Evolutionary conservation across 176 grass and related monocot species (phyloP).

Genomic region (Lolium rigidum): DNA sequence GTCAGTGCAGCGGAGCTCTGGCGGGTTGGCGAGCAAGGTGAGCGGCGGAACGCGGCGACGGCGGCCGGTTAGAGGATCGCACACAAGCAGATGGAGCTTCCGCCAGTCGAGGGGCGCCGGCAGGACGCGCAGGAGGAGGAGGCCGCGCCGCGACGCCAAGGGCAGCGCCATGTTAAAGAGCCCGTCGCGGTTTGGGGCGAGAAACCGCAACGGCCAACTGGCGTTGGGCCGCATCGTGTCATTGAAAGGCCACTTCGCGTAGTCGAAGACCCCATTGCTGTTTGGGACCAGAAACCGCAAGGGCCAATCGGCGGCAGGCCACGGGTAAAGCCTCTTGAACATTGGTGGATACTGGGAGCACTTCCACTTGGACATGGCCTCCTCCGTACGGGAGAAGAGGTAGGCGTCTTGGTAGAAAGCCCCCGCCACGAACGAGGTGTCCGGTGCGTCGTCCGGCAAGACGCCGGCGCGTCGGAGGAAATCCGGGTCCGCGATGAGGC

Average conservation of each 20-base stretch:
- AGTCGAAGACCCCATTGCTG: background rate
- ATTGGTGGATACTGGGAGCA: no score
- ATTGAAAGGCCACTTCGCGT: background rate
- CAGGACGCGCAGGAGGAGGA: background rate
- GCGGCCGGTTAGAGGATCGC: no score
- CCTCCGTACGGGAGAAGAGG: background rate
- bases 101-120: background rate
- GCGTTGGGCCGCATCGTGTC: no score
- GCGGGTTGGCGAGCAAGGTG: no score
- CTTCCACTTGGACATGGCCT: background rate
- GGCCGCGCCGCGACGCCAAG: background rate
- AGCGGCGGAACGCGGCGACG: no score
- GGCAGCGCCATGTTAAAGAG: background rate
- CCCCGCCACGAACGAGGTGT: background rate
- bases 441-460: background rate
- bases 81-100: background rate
- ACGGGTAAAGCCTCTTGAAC: no score
- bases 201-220: no score
- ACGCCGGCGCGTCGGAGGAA: background rate
- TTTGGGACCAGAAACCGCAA: no score
- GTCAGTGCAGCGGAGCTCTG: no score
- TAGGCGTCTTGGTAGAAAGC: background rate
- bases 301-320: no score
- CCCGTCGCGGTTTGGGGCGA: no score
- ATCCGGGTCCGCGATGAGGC: background rate